Evolutionary conservation across 1,139 yeast genomes (phyloP), one percentile per base, ranked within the genome.

Genomic region (Lodderomyces oxycetoniae): DNA sequence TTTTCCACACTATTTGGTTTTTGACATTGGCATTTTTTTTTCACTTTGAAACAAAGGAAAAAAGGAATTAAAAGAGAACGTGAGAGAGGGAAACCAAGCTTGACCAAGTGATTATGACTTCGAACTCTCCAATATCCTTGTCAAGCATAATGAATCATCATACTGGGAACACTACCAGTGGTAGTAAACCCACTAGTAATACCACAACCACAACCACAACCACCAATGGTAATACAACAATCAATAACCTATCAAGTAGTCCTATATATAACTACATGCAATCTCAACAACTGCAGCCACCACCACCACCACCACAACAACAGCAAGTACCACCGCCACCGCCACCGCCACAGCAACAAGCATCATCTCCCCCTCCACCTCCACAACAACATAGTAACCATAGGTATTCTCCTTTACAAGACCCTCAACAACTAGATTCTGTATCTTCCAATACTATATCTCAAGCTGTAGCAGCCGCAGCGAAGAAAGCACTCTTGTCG

Each of bases 401-500:
- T 17, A 10, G 14, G 5, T 10, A 4, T n/a, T 17, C 21, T 8
- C 24, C 8, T 4, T 20, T 5, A n/a, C 26, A 24, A 29, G 16
- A 12, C 27, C 32, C 9, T 9, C 32, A 33, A 28, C 22, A 28
- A 5, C 28, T 21, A 22, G 16, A 28, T 14, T 21, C 32, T n/a
- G 22, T 30, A 16, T 27, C 33, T 26, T 11, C 11, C 17, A 21
- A 26, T 26, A 8, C 27, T 7, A 23, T 21, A 14, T 10, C 25
- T 14, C 29, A 24, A 17, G 17, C 34, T 26, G 24, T 21, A n/a
- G 12, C 30, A 15, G 17, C 13, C 14, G n/a, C 33, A 14, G 23
- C 25, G 13, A 47, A 45, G 39, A 54, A 63, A 40, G 52, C 55
- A 17, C 49, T 71, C 27, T 60, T 79, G 30, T 80, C 89, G 26